Percentiles rank a stretch among this genome's conserved stretches.
Evolutionary conservation across 306 rosid genomes (phyloP).

Genomic region (Chamaecrista fasciculata): DNA sequence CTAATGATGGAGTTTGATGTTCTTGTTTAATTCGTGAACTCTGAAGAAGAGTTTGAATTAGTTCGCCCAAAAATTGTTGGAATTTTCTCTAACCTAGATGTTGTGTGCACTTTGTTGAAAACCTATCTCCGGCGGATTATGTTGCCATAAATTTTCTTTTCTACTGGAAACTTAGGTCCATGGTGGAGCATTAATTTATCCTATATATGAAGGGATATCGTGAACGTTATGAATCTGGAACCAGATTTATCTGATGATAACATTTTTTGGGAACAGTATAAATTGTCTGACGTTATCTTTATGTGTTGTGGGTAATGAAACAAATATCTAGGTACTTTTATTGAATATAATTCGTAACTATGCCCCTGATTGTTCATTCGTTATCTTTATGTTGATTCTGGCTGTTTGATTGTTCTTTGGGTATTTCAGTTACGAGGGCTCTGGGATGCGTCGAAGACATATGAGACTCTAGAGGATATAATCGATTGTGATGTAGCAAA

Average conservation of each 20-base stretch:
- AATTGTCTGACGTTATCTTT: neutral
- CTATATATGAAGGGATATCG: too few relatives aligned
- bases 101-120: slow-evolving; percentile 1
- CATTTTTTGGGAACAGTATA: neutral
- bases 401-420: slow-evolving; percentile 13
- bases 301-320: neutral
- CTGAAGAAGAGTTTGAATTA: neutral
- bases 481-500: slow-evolving; percentile 62
- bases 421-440: slow-evolving; percentile 61
- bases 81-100: neutral
- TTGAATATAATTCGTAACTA: neutral
- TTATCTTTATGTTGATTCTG: too few relatives aligned
- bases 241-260: neutral
- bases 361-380: neutral
- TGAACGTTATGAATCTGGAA: too few relatives aligned
- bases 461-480: slow-evolving; percentile 42
- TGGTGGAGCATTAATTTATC: neutral
- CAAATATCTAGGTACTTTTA: neutral
- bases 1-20: neutral
- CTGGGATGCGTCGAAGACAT: slow-evolving; percentile 65
- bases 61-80: neutral
- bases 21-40: neutral
- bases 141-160: neutral
- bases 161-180: neutral
- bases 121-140: neutral